These are phyloP conservation scores for Jackrogersella multiformis DNA, from an alignment of 495 filamentous ascomycete genomes.

Conservation along the genomic window DNA sequence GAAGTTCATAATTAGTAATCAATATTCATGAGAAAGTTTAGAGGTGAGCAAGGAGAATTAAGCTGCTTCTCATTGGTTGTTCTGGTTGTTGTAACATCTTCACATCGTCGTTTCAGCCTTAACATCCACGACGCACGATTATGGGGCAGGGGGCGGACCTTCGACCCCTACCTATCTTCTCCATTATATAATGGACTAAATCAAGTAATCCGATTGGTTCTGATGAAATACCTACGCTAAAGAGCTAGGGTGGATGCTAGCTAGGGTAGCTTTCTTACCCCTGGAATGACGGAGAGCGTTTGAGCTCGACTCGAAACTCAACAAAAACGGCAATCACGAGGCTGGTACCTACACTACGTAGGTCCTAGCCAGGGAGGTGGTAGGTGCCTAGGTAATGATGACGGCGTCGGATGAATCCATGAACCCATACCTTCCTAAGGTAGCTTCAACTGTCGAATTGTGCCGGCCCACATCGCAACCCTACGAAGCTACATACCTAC, in stretches of 20 bases:
- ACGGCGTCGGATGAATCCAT: too few species aligned
- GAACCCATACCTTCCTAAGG: neutral
- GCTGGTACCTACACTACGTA: too few species aligned
- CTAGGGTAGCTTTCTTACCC: neutral
- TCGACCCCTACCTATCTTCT: neutral
- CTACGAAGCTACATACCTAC: neutral
- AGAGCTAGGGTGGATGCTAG: neutral
- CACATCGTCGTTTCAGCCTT: conserved; percentile 36
- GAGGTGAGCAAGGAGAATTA: neutral
- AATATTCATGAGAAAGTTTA: neutral
- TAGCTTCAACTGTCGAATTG: conserved; percentile 16
- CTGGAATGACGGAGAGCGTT: conserved; percentile 13
- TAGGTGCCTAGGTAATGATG: too few species aligned
- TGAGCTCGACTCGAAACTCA: conserved; percentile 35
- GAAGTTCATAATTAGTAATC: too few species aligned
- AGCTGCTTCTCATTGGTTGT: conserved; percentile 2
- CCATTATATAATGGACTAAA: neutral
- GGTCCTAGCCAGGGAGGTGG: too few species aligned
- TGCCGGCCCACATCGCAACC: conserved; percentile 14
- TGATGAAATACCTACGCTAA: neutral
- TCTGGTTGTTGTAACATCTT: neutral
- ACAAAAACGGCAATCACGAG: conserved; percentile 23
- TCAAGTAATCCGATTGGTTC: neutral
- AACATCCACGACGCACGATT: conserved; percentile 16
- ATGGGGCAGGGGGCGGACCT: neutral